Evolutionary conservation across 176 grass and related monocot species (phyloP), one percentile per base, ranked within the genome.

Genomic region (Metroxylon sagu): DNA sequence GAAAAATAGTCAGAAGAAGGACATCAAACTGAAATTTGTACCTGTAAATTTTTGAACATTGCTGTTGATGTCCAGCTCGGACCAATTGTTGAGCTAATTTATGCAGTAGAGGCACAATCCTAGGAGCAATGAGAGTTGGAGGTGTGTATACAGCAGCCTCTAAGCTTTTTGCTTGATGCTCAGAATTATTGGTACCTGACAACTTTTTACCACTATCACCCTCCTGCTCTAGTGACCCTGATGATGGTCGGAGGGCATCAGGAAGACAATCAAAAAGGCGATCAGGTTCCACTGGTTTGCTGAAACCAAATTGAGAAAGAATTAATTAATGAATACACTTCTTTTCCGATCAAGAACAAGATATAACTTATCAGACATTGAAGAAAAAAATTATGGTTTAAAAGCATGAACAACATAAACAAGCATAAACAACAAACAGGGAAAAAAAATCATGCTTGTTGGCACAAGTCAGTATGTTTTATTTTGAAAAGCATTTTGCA

Each of bases 31-130:
- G 35, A 14, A 43, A 43, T 43, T 2, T 43, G 12, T 43, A 91
- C 94, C 94, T 93, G 74, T 98, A 98, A 70, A 89, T 69, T 85
- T 89, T 86, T 49, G 83, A 72, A 48, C 93, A 98, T 56, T 92
- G 81, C 35, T 84, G 84, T 30, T 92, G 82, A 21, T 73, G 78
- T 50, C 93, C 93, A 67, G 79, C 88, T 80, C 85, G 88, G 67
- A 98, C 93, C 73, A 92, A 73, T 27, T 92, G 84, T 52, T 85
- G 87, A 65, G 88, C 84, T 60, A 98, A 67, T 81, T 98, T 98
- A 72, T 81, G 72, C 6, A 98, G 82, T 31, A 98, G 81, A 62
- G 88, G 93, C 62, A 92, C 73, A 61, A 89, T 80, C 66, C 80
- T 78, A 39, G 84, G 85, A 64, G 85, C 81, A 61, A 98, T 98